Evolutionary conservation across 192 early-diverging fungal genomes (phyloP).

Genomic region (Pilaira anomala): DNA sequence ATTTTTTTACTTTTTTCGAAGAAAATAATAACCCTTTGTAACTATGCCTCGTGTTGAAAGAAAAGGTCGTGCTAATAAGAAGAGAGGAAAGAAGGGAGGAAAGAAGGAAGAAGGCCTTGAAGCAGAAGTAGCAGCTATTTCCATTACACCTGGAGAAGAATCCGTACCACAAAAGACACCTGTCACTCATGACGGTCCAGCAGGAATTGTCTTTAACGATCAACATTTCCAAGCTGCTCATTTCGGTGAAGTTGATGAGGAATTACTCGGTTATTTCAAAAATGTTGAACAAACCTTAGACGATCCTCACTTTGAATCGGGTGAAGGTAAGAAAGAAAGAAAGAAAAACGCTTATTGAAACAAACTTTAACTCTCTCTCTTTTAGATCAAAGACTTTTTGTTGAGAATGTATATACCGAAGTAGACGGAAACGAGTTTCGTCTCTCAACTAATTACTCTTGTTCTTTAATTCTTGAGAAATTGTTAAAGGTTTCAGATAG

Average conservation of each 20-base stretch:
- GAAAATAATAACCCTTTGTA: too few species aligned
- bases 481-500: conserved; percentile 66
- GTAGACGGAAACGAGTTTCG: conserved; percentile 71
- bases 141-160: background rate
- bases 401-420: conserved; percentile 75
- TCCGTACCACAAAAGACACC: background rate
- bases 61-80: conserved; percentile 25
- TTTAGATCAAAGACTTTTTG: conserved; percentile 62
- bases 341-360: background rate
- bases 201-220: conserved; percentile 17
- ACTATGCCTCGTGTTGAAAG: conserved; percentile 22
- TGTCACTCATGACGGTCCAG: background rate
- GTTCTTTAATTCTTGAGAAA: conserved; percentile 80
- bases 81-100: conserved; percentile 24
- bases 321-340: conserved; percentile 40
- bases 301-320: conserved; percentile 53
- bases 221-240: conserved; percentile 32
- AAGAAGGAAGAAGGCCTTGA: too few species aligned
- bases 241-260: conserved; percentile 51
- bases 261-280: conserved; percentile 57
- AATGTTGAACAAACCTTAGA: conserved; percentile 60
- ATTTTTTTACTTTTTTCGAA: background rate
- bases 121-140: conserved; percentile 4
- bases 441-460: conserved; percentile 71
- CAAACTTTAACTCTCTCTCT: background rate